Evolutionary conservation across 805 yeast genomes (phyloP).

Genomic region (Pichia nanzhaoensis): DNA sequence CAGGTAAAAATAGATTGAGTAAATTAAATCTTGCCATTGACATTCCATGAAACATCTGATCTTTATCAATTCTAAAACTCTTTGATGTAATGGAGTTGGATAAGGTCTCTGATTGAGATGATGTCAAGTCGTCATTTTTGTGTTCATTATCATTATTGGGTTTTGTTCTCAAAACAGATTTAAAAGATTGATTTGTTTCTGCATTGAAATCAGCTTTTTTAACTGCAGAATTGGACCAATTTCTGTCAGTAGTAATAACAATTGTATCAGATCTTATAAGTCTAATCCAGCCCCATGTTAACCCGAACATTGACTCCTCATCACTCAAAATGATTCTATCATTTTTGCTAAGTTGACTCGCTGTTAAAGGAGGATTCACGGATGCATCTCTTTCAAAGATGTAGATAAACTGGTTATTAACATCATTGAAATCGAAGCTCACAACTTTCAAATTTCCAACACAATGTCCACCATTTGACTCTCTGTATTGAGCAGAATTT

Average conservation of each 20-base stretch:
- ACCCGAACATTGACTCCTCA: conserved; percentile 59
- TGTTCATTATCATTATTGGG: neutral
- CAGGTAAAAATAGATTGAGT: conserved; percentile 53
- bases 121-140: neutral
- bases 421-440: conserved; percentile 16
- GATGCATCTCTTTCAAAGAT: conserved; percentile 37
- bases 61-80: conserved; percentile 68
- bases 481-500: conserved; percentile 51
- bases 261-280: conserved; percentile 38
- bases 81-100: conserved; percentile 5
- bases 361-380: conserved; percentile 17
- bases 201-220: conserved; percentile 38
- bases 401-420: conserved; percentile 34
- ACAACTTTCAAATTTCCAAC: conserved; percentile 44
- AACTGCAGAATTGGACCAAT: conserved; percentile 37
- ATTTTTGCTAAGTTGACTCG: conserved; percentile 45
- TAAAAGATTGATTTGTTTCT: conserved; percentile 42
- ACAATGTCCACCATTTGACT: conserved; percentile 51
- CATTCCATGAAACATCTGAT: conserved; percentile 69
- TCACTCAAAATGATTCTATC: conserved; percentile 75
- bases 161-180: conserved; percentile 35
- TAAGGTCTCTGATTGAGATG: neutral
- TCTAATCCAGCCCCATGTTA: conserved; percentile 56
- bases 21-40: conserved; percentile 72
- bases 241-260: conserved; percentile 46